phyloP scores from a whole-genome alignment of 2,329 filamentous ascomycete genomes.

The Hymenoscyphus scutula region DNA sequence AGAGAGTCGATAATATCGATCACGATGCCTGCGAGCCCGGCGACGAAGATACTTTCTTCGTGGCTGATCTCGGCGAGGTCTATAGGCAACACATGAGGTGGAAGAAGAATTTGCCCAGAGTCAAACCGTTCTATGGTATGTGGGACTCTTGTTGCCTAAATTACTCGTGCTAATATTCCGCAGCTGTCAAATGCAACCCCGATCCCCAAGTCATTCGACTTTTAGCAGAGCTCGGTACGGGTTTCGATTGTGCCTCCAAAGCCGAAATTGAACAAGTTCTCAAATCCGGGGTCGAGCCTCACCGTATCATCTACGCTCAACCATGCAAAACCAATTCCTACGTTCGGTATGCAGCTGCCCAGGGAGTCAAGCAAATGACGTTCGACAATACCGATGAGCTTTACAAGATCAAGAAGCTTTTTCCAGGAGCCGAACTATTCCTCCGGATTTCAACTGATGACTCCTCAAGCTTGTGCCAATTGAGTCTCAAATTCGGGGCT shows the following conservation, averaged over 20 bases:
- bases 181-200: slow-evolving; percentile 98
- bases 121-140: slow-evolving; percentile 96
- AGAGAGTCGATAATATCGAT: slow-evolving; percentile 80
- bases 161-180: slow-evolving; percentile 20
- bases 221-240: slow-evolving; percentile 82
- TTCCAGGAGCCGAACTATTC: slow-evolving; percentile 84
- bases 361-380: slow-evolving; percentile 95
- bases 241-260: slow-evolving; percentile 98
- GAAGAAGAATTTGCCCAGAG: slow-evolving; percentile 89
- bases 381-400: slow-evolving; percentile 98
- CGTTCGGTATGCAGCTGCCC: slow-evolving; percentile 80
- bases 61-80: slow-evolving; percentile 95
- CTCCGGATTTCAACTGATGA: slow-evolving; percentile 96
- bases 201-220: slow-evolving; percentile 86
- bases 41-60: slow-evolving; percentile 97
- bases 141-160: slow-evolving; percentile 47
- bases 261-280: slow-evolving; percentile 92
- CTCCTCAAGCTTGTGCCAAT: slow-evolving; percentile 85
- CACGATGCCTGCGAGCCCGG: slow-evolving; percentile 84
- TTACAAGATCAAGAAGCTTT: slow-evolving; percentile 94
- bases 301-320: slow-evolving; percentile 97
- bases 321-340: slow-evolving; percentile 99
- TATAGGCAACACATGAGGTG: slow-evolving; percentile 98
- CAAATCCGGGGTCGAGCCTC: slow-evolving; percentile 75
- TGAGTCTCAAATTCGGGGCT: slow-evolving; percentile 97